Base-by-base conservation (phyloP, 441 rosid genomes). In the Arabidopsis hybrid region DNA sequence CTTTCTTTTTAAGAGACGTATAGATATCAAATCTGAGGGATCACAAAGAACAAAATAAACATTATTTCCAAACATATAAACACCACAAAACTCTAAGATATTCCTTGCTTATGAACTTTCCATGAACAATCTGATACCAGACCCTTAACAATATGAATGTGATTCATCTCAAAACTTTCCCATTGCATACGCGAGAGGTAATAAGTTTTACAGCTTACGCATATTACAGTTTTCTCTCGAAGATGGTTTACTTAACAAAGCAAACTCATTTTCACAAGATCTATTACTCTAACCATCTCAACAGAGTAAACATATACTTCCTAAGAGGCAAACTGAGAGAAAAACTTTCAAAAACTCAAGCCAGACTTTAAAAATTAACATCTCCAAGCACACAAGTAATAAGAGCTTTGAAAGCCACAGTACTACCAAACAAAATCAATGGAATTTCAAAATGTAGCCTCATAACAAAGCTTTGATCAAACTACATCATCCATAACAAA, bases 31-130 rank as follows among this genome's bases (percentile, higher is more conserved):
- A 65, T 69, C 34, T 34, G 64, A 32, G 35, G 18, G 60, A 73
- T 57, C 10, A 2, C 26, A 83, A 59, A 17, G 51, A 77, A 69
- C 50, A 49, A 53, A 62, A 29, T 12, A 21, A 21, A 34, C 62
- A 52, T 14, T 60, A 11, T 12, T 4, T 12, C 9, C 38, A 34
- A 31, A 10, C 42, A 36, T 2, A 58, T 38, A 51, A 5, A 70
- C 36, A 43, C 60, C 38, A 58, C 61, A 56, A 74, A 51, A 42
- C 39, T 42, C 69, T 53, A 83, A 73, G 65, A 84, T 85, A 72
- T 83, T 80, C 39, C 18, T 55, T 21, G 71, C 32, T 34, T 76
- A 65, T 70, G 31, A 71, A 43, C 73, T 66, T 75, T 39, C 38
- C 52, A 60, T 71, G 29, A 52, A 39, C 52, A 69, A 59, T 46